Percentiles rank a stretch among this genome's conserved stretches.
phyloP scores from a whole-genome alignment of 352 stramenopile genomes.

The Globisporangium sylvaticum region DNA sequence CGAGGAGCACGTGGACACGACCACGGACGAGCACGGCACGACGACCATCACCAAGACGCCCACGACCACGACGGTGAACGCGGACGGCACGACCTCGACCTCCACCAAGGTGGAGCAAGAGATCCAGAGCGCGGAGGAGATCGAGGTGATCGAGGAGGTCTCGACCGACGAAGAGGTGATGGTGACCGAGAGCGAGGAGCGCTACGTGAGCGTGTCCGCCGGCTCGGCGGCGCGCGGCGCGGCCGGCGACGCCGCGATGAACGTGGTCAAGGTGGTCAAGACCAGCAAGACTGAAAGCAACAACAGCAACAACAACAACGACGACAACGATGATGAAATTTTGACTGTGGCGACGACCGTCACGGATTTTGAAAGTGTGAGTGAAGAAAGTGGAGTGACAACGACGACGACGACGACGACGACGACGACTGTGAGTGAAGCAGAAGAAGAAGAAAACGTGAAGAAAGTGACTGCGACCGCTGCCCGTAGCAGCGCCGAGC shows the following conservation, averaged over 20 bases:
- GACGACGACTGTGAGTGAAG: constrained; percentile 27
- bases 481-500: background rate
- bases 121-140: constrained; percentile 14
- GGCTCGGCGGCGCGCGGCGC: constrained; percentile 7
- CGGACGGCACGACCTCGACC: constrained; percentile 16
- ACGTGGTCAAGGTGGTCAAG: background rate
- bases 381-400: constrained; percentile 14
- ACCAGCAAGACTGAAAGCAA: background rate
- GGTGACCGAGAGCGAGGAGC: constrained; percentile 10
- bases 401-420: constrained; percentile 26
- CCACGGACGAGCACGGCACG: constrained; percentile 10
- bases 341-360: constrained; percentile 12
- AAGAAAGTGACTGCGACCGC: background rate
- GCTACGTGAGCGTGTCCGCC: constrained; percentile 11
- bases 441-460: constrained; percentile 1
- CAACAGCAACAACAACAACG: background rate
- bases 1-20: constrained; percentile 13
- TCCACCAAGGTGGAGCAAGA: constrained; percentile 10
- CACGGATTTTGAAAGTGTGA: constrained; percentile 19
- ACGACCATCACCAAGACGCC: constrained; percentile 14
- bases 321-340: constrained; percentile 6
- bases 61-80: constrained; percentile 15
- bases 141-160: constrained; percentile 15
- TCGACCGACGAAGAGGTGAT: constrained; percentile 13
- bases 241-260: constrained; percentile 2